A percentile compares a stretch with the other conserved stretches of the same genome.
Evolutionary conservation across 805 yeast genomes (phyloP).

Genomic region (Millerago galiae): DNA sequence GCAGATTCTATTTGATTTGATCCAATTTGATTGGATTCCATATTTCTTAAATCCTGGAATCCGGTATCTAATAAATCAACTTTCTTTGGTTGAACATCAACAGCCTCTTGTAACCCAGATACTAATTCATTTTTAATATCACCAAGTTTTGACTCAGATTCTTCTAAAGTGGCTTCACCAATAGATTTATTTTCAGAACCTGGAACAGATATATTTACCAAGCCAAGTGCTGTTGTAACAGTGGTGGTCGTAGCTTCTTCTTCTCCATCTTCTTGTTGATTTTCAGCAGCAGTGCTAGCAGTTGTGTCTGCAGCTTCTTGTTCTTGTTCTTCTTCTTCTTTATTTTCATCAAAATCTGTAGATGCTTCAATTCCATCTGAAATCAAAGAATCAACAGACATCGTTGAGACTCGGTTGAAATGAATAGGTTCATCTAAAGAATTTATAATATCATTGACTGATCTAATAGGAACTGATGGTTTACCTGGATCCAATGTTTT

Average conservation of each 20-base stretch:
- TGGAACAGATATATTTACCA: too few relatives aligned
- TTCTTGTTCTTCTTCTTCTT: neutral
- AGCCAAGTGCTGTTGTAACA: neutral
- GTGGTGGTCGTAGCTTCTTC: neutral
- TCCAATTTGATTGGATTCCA: neutral
- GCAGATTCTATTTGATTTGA: too few relatives aligned
- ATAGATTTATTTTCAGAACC: too few relatives aligned
- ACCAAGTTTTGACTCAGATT: neutral
- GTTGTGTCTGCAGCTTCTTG: slow-evolving; percentile 1
- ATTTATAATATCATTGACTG: slow-evolving; percentile 18
- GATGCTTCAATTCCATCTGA: slow-evolving; percentile 1
- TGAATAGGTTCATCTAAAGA: slow-evolving; percentile 35
- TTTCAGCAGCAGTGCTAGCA: neutral
- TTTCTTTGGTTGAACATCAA: slow-evolving; percentile 7
- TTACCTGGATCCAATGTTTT: slow-evolving; percentile 44
- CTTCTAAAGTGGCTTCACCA: neutral
- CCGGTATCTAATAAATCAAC: neutral
- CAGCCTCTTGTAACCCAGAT: slow-evolving; percentile 9
- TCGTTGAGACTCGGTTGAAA: slow-evolving; percentile 35
- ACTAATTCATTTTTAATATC: neutral
- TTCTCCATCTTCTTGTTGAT: neutral
- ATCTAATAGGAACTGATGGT: slow-evolving; percentile 13
- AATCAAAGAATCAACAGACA: slow-evolving; percentile 19
- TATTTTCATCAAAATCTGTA: neutral
- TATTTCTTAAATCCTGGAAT: slow-evolving; percentile 1